Percentiles rank a stretch among this genome's conserved stretches.
Conservation (phyloP, 2,329 filamentous ascomycete species). For the Volutella citrinella region DNA sequence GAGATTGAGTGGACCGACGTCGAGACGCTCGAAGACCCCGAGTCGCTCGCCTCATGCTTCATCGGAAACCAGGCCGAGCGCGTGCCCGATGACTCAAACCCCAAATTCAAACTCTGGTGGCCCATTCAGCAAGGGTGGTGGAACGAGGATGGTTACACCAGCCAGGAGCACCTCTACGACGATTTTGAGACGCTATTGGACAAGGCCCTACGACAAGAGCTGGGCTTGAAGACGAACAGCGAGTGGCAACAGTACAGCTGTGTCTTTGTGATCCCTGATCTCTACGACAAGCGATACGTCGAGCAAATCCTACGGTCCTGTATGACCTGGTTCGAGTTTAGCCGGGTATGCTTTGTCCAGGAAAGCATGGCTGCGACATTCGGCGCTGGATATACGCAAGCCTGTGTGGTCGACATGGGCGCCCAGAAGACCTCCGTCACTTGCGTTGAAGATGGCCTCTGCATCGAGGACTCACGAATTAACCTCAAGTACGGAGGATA, state of each 20-base stretch:
- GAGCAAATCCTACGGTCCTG: constrained; percentile 80
- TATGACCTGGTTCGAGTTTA: constrained; percentile 87
- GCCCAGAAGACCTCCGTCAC: constrained; percentile 97
- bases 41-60: constrained; percentile 62
- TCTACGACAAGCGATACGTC: constrained; percentile 94
- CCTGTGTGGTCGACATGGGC: constrained; percentile 93
- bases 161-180: constrained; percentile 75
- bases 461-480: constrained; percentile 88
- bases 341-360: constrained; percentile 87
- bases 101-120: constrained; percentile 91
- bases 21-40: constrained; percentile 60
- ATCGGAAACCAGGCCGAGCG: constrained; percentile 79
- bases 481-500: constrained; percentile 92
- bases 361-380: constrained; percentile 94
- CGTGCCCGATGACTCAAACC: constrained; percentile 83
- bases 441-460: constrained; percentile 95
- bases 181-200: constrained; percentile 87
- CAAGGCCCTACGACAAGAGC: constrained; percentile 79
- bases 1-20: constrained; percentile 96
- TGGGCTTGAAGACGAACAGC: constrained; percentile 73
- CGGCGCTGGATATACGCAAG: constrained; percentile 88
- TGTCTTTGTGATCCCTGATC: constrained; percentile 93
- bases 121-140: constrained; percentile 82
- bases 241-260: constrained; percentile 91
- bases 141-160: constrained; percentile 85